Evolutionary conservation across 2,329 filamentous ascomycete species (phyloP), one percentile per base, ranked within the genome.

Genomic region (Beauveria scarabaeidicola): DNA sequence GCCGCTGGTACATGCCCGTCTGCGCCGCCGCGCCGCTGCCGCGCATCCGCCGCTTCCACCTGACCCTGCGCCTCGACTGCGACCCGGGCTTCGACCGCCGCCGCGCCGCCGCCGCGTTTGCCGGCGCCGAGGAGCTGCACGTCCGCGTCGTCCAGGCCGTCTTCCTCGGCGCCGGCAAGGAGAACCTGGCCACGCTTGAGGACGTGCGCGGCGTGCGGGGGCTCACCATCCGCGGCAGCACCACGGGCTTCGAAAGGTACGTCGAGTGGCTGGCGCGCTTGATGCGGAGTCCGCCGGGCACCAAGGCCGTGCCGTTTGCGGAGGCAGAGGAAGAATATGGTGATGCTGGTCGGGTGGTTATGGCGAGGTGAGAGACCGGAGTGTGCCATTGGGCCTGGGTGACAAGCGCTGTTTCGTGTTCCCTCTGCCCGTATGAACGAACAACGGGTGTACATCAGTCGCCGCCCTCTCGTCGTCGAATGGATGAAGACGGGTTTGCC

Each of bases 161-260:
- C 52, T 78, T 75, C 64, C 66, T 72, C n/a, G 69, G 70, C 40
- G 74, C 70, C 38, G 71, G 70, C 27, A 71, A 71, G 29, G 67
- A 68, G 44, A 74, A 74, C 32, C 65, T 79, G 54, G 65, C 67
- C 43, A 68, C 70, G 61, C 75, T 79, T 59, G 77, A 79, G 67
- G 70, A 67, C 6, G 73, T 79, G 29, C 63, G 77, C 23, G 75
- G 73, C 32, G 72, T 79, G 25, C 66, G 69, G 51, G 61, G 63
- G 13, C 74, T 74, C 7, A 62, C 61, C 7, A 66, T 79, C 47
- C 61, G 61, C 0, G 76, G 76, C 17, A 74, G 73, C 66, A 69
- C 69, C 11, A 70, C 66, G 2, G 76, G 75, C 41, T 76, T 77
- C 50, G 73, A 75, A 60, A 69, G 69, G n/a, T 78, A 79, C 59